Evolutionary conservation across 2,329 filamentous ascomycete species (phyloP), one percentile per base, ranked within the genome.

Genomic region (Didymellaceae sp.): DNA sequence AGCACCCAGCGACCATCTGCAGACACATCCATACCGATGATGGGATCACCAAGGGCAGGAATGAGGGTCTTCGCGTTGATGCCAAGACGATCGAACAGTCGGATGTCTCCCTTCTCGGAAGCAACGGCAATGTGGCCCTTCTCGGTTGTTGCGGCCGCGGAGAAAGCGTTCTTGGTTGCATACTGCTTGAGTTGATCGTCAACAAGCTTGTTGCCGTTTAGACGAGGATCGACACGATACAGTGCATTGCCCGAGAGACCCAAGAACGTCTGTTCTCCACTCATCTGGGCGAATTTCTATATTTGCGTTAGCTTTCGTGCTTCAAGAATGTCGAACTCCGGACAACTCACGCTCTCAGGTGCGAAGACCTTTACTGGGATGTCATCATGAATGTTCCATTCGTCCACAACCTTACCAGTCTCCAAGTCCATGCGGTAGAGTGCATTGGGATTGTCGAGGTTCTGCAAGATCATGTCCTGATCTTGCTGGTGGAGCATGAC

Each of bases 61-160:
- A 99, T 92, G 57, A 95, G 90, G 0, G 94, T 97, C 82, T 99
- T 99, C 30, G 94, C 94, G 62, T 96, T 95, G 76, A 97, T 95
- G 11, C 94, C 94, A 2, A 99, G 84, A 14, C 92, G 89, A 72
- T 99, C 94, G 66, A 99, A 99, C 64, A 99, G 85, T 45, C 94
- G 90, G 55, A 99, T 91, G 62, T 99, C 94, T 63, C 94, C 94
- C 79, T 99, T 99, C 78, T 96, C 96, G 44, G 91, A 97, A 0
- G 94, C 93, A 6, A 99, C 92, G 4, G 94, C 94, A 58, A 99
- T 91, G 69, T 97, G 95, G 9, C 94, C 94, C 76, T 97, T 93
- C 67, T 96, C 91, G 0, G 94, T 99, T 0, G 94, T 97, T 5
- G 94, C 91, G 21, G 95, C 83, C 11, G 93, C 88, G 0, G 92